These are phyloP conservation scores for Aspergillus puulaauensis DNA, from an alignment of 2,329 filamentous ascomycete genomes.

Conservation along the genomic window DNA sequence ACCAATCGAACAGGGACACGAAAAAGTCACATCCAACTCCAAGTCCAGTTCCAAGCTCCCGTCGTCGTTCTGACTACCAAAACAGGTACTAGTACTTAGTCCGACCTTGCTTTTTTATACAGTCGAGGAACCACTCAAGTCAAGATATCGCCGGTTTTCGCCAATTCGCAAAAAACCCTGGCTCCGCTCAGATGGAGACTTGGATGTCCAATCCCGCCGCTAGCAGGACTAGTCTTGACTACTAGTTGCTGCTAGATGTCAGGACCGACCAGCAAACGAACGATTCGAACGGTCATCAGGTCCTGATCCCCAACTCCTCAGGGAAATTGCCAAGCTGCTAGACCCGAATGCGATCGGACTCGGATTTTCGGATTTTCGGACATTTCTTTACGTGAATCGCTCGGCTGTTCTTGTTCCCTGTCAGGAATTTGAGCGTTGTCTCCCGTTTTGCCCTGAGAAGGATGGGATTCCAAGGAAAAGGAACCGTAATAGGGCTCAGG, in stretches of 20 bases:
- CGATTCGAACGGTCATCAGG: not conserved
- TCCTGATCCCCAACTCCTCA: not conserved
- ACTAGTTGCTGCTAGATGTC: not conserved
- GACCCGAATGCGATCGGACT: not conserved
- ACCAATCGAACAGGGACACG: not conserved
- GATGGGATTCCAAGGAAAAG: too few species aligned
- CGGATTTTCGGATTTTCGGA: slow-evolving; percentile 2
- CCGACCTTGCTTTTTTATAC: not conserved
- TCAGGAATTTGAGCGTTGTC: too few species aligned
- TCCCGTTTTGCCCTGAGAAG: too few species aligned
- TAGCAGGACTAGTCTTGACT: not conserved
- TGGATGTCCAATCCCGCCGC: not conserved
- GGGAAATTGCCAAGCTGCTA: not conserved
- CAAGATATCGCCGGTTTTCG: not conserved
- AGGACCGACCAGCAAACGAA: not conserved
- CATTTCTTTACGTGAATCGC: not conserved
- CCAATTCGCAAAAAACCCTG: not conserved
- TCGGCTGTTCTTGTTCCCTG: not conserved
- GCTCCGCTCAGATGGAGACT: not conserved
- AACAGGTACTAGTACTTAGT: not conserved
- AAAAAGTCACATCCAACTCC: too few species aligned
- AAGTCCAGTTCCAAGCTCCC: too few species aligned
- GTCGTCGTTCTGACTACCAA: too few species aligned
- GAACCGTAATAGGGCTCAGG: too few species aligned
- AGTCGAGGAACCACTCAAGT: not conserved